Evolutionary conservation across 208 protist genomes (phyloP), one percentile per base, ranked within the genome.

Genomic region (Crithidia sp.): DNA sequence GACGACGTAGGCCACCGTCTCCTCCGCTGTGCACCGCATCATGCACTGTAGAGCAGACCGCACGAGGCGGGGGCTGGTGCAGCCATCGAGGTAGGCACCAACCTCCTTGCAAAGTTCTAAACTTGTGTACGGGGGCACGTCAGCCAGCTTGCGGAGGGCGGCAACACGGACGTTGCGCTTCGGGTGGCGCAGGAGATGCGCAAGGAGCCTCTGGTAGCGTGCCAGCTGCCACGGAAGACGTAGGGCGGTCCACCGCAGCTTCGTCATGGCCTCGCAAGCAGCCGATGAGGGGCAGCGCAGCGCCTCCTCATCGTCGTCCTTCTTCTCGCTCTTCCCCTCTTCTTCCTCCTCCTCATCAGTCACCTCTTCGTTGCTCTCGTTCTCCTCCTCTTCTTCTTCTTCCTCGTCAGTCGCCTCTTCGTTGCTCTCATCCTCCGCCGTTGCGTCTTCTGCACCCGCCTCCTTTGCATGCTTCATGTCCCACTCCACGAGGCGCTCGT

Each of bases 181-280:
- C 4, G 72, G 72, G 40, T 77, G 72, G 13, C 44, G 41, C 14
- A 82, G 43, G 5, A 82, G 52, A 5, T 9, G 36, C 7, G n/a
- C 37, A 36, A 81, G 64, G 19, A 82, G 71, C 2, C 9, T 13
- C 28, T 60, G 60, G 44, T 82, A 82, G 37, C 66, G 62, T 5
- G 7, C 3, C 37, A 70, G 44, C 49, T 82, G 77, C 77, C 77
- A 82, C 3, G 64, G 28, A 0, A 55, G 37, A 10, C 50, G 52
- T 7, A 82, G 70, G 2, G 17, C 7, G 4, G n/a, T 10, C 57
- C 67, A 73, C n/a, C 36, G 54, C 7, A 82, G 0, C n/a, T 10
- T 69, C 45, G 64, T 61, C 71, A 82, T 55, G 0, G 63, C 77
- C 17, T 58, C 52, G 36, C 71, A 82, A 7, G 77, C 68, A 2